phyloP scores from a whole-genome alignment of 78 protist species.

The Protostelium mycophagum region DNA sequence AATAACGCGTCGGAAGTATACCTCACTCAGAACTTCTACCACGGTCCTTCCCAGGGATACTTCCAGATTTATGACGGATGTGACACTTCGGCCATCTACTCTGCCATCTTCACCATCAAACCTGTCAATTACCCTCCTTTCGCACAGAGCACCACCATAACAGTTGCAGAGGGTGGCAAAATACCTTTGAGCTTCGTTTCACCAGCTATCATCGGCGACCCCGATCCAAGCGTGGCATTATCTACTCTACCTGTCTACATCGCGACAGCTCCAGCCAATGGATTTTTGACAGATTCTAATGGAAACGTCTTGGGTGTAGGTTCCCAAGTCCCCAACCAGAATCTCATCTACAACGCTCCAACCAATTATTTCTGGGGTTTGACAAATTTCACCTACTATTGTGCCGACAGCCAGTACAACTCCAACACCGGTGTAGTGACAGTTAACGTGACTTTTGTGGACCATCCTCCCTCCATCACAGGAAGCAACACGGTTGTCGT shows the following conservation, averaged over 20 bases:
- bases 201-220: background rate
- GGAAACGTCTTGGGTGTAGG: background rate
- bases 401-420: background rate
- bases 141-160: background rate
- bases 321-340: background rate
- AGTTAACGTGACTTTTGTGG: background rate
- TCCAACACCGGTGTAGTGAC: background rate
- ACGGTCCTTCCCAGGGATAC: background rate
- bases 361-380: background rate
- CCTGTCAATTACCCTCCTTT: background rate
- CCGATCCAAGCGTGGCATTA: background rate
- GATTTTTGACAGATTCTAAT: background rate
- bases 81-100: background rate
- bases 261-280: background rate
- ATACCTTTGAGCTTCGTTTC: background rate
- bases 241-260: background rate
- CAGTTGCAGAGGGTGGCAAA: background rate
- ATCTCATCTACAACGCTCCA: background rate
- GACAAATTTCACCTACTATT: background rate
- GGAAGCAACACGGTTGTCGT: no score
- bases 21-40: background rate
- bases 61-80: background rate
- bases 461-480: background rate
- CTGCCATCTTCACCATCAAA: background rate
- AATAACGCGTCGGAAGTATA: background rate